These are phyloP conservation scores for Chlorella sp. DNA, from an alignment of 139 green algal genomes.

Conservation along the genomic window DNA sequence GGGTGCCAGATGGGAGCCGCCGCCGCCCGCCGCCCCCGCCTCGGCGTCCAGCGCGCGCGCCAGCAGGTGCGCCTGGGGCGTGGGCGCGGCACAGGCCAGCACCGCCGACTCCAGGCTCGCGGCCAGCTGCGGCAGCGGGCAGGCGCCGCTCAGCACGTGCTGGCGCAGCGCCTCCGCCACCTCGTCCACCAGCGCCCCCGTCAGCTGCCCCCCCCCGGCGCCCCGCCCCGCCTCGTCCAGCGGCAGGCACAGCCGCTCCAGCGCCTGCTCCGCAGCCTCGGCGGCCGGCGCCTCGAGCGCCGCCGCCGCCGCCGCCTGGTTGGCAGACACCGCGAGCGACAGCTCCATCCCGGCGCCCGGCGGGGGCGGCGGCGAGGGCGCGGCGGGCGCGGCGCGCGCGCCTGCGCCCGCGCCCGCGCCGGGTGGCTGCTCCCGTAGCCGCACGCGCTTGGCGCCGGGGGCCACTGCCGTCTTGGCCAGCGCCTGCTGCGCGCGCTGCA, in stretches of 20 bases:
- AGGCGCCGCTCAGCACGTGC: neutral
- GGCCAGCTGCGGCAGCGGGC: conserved; percentile 21
- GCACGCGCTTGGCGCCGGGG: neutral
- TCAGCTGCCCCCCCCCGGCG: neutral
- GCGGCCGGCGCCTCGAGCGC: conserved; percentile 4
- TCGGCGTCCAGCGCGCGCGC: neutral
- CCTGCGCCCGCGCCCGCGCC: neutral
- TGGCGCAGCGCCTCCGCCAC: conserved; percentile 20
- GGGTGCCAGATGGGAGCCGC: neutral
- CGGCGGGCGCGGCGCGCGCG: neutral
- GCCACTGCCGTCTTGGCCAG: neutral
- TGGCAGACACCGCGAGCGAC: conserved; percentile 21
- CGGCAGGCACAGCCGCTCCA: conserved; percentile 16
- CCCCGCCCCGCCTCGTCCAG: neutral
- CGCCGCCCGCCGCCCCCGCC: neutral
- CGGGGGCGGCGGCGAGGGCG: neutral
- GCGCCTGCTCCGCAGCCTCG: conserved; percentile 22
- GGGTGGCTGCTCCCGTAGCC: neutral
- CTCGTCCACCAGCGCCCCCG: neutral
- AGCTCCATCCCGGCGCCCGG: neutral
- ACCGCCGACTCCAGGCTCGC: conserved; percentile 33
- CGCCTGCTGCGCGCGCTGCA: neutral
- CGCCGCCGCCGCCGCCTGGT: neutral
- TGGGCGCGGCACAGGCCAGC: conserved; percentile 23
- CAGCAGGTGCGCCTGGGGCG: neutral